Percentiles rank a stretch among this genome's conserved stretches.
phyloP scores from a whole-genome alignment of 768 basidiomycete genomes.

The Terana coerulea region DNA sequence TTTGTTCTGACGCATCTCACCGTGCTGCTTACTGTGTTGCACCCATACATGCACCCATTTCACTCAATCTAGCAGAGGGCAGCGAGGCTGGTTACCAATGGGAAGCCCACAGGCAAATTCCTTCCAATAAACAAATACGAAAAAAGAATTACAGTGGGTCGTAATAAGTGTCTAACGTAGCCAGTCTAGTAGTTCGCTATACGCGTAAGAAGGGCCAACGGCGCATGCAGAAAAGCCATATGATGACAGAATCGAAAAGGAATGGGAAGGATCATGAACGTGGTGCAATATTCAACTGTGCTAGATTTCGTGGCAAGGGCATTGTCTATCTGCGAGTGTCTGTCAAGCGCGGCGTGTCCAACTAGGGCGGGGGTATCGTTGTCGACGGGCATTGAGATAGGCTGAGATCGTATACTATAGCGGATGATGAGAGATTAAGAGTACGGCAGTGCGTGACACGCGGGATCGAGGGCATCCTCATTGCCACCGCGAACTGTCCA shows the following conservation, averaged over 20 bases:
- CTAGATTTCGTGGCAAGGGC: conserved; percentile 15
- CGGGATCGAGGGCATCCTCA: conserved; percentile 1
- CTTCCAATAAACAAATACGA: background rate
- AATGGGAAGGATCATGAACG: background rate
- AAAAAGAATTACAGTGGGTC: conserved; percentile 10
- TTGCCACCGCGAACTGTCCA: conserved; percentile 17
- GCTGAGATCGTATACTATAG: conserved; percentile 14
- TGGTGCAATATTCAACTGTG: conserved; percentile 7
- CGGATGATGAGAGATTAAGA: background rate
- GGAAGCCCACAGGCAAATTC: background rate
- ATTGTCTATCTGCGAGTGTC: conserved; percentile 18
- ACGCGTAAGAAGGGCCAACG: conserved; percentile 7
- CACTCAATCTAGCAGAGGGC: too few species aligned
- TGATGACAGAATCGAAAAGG: conserved; percentile 1
- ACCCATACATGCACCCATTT: too few species aligned
- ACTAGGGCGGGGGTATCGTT: conserved; percentile 12
- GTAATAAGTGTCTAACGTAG: conserved; percentile 14
- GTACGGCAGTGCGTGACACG: background rate
- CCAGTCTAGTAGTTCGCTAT: conserved; percentile 9
- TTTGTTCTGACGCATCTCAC: too few species aligned
- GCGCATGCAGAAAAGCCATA: background rate
- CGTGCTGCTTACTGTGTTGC: too few species aligned
- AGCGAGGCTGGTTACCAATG: too few species aligned
- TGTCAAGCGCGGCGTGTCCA: conserved; percentile 8
- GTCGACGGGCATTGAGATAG: conserved; percentile 17